Conservation (phyloP, 257 asterid species). For the Lantana camara region DNA sequence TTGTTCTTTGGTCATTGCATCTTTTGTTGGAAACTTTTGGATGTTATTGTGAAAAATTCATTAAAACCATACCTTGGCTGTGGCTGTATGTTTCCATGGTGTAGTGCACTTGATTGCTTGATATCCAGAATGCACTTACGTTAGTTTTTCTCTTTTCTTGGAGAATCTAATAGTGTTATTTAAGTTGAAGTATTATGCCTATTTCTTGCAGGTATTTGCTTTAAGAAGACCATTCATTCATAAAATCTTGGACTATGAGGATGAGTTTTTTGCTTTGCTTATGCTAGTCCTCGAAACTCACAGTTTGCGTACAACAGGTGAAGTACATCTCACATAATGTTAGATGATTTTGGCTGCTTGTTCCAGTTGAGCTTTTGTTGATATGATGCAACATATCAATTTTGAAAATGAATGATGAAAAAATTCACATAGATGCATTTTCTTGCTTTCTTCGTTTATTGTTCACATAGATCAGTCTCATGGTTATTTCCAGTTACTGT, state of each 20-base stretch:
- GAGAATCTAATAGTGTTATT: not conserved
- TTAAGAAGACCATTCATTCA: slow-evolving; percentile 90
- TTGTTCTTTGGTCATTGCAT: not conserved
- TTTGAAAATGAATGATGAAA: slow-evolving; percentile 6
- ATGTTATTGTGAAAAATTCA: slow-evolving; percentile 6
- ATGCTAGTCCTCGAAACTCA: slow-evolving; percentile 95
- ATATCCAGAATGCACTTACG: not conserved
- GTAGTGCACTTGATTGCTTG: not conserved
- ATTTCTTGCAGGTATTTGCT: slow-evolving; percentile 73
- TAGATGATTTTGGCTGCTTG: slow-evolving; percentile 8
- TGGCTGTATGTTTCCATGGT: slow-evolving; percentile 12
- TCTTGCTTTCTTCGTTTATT: no score
- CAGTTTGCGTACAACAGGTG: slow-evolving; percentile 89
- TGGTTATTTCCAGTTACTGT: no score
- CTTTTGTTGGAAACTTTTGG: not conserved
- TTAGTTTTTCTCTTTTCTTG: not conserved
- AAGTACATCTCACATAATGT: not conserved
- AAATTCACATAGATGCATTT: no score
- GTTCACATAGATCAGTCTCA: no score
- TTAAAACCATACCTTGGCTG: not conserved
- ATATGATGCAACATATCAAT: not conserved
- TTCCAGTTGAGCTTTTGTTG: not conserved
- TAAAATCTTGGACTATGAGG: slow-evolving; percentile 89
- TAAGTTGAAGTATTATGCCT: slow-evolving; percentile 10
- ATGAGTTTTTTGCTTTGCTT: slow-evolving; percentile 86